Conservation (phyloP, 2,329 filamentous ascomycete species). For the Xylaria sp. region DNA sequence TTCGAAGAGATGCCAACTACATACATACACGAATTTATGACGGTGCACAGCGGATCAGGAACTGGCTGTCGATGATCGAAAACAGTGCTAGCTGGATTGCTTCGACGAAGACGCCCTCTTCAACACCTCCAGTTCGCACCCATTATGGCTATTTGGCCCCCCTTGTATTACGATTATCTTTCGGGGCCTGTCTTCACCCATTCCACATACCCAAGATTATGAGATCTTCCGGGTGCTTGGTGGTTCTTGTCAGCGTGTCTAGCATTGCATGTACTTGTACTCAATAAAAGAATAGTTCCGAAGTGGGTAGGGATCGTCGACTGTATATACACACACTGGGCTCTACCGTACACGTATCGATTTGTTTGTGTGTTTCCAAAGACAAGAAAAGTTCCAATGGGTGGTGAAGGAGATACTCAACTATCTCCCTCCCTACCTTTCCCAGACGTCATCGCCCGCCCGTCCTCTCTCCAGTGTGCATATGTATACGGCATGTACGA, state of each 20-base stretch:
- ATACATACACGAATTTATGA: neutral
- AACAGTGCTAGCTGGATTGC: neutral
- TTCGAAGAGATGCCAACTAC: neutral
- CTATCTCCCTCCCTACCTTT: too few species aligned
- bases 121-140: slow-evolving; percentile 8
- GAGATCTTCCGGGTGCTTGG: too few species aligned
- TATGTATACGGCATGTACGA: too few species aligned
- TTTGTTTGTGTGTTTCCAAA: too few species aligned
- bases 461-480: too few species aligned
- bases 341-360: neutral
- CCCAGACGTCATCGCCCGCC: too few species aligned
- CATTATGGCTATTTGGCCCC: slow-evolving; percentile 4
- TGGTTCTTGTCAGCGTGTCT: slow-evolving; percentile 12
- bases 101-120: neutral
- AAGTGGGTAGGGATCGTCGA: slow-evolving; percentile 1
- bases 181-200: neutral
- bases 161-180: slow-evolving; percentile 16
- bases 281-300: slow-evolving; percentile 8
- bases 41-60: slow-evolving; percentile 2
- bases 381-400: too few species aligned
- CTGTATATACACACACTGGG: slow-evolving; percentile 9
- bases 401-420: too few species aligned
- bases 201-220: neutral
- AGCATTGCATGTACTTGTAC: slow-evolving; percentile 17
- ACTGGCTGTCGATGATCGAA: neutral